Conservation (phyloP, 257 asterid genomes). For the Perilla frutescens region DNA sequence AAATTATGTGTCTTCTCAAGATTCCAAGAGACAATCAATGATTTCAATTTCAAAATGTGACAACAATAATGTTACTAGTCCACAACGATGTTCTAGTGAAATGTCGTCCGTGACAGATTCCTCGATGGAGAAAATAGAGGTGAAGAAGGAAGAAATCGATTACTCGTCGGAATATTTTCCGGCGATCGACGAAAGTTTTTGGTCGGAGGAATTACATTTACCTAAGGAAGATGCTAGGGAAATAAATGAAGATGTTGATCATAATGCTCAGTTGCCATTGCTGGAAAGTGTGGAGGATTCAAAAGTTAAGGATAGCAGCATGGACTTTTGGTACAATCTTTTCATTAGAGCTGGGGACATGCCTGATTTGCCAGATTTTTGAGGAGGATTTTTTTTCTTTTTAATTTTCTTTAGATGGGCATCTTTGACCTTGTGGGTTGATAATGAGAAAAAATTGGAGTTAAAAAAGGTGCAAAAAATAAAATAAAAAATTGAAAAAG, state of each 20-base stretch:
- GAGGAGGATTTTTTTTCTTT: constrained; percentile 35
- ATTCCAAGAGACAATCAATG: constrained; percentile 43
- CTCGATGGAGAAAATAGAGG: neutral
- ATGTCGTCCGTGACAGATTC: constrained; percentile 65
- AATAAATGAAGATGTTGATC: neutral
- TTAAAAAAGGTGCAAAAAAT: neutral
- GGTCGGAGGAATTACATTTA: constrained; percentile 58
- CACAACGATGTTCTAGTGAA: constrained; percentile 62
- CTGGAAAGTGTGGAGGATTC: constrained; percentile 36
- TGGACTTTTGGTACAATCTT: constrained; percentile 88
- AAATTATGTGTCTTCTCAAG: constrained; percentile 39
- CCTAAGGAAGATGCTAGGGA: constrained; percentile 30
- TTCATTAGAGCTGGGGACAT: constrained; percentile 67
- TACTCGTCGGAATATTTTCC: constrained; percentile 54
- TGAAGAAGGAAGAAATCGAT: constrained; percentile 53
- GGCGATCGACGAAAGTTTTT: constrained; percentile 68
- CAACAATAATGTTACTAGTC: constrained; percentile 40
- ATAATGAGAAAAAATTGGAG: neutral
- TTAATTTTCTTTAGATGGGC: constrained; percentile 4
- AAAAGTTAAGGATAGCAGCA: constrained; percentile 50
- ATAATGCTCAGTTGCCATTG: constrained; percentile 34
- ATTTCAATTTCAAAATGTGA: constrained; percentile 34
- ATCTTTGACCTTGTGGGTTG: constrained; percentile 30
- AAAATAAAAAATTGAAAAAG: neutral
- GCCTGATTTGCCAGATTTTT: constrained; percentile 74